Evolutionary conservation across 176 grass and related monocot species (phyloP).

Genomic region (Otatea glauca): DNA sequence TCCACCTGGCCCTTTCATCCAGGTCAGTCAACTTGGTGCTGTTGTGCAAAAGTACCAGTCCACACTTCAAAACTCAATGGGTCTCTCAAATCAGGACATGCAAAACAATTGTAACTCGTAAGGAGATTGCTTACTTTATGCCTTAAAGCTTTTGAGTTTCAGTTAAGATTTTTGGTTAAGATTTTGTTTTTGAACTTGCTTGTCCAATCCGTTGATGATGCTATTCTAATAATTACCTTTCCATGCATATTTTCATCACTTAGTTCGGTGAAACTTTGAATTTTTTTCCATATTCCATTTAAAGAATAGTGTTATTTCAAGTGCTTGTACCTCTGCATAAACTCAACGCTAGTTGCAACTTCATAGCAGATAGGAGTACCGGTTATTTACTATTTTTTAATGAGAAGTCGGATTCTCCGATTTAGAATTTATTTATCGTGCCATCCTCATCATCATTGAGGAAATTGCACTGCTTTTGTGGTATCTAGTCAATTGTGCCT

Average conservation of each 20-base stretch:
- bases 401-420: no score
- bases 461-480: no score
- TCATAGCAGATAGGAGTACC: not conserved
- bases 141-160: conserved; percentile 21
- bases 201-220: not conserved
- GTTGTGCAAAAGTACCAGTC: conserved; percentile 91
- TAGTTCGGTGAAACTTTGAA: not conserved
- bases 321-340: not conserved
- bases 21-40: conserved; percentile 87
- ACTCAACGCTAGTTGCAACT: not conserved
- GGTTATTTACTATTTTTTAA: not conserved
- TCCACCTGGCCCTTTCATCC: conserved; percentile 35
- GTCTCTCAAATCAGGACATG: conserved; percentile 78
- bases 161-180: not conserved
- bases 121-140: conserved; percentile 43
- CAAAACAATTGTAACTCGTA: conserved; percentile 96
- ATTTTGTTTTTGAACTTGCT: conserved; percentile 1
- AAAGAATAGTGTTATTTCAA: not conserved
- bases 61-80: conserved; percentile 67
- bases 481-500: no score
- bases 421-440: no score
- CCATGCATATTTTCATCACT: not conserved
- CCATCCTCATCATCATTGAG: no score
- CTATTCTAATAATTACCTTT: not conserved
- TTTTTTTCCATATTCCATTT: not conserved